Evolutionary conservation across 345 rosid genomes (phyloP).

Genomic region (Syzygium aromaticum): DNA sequence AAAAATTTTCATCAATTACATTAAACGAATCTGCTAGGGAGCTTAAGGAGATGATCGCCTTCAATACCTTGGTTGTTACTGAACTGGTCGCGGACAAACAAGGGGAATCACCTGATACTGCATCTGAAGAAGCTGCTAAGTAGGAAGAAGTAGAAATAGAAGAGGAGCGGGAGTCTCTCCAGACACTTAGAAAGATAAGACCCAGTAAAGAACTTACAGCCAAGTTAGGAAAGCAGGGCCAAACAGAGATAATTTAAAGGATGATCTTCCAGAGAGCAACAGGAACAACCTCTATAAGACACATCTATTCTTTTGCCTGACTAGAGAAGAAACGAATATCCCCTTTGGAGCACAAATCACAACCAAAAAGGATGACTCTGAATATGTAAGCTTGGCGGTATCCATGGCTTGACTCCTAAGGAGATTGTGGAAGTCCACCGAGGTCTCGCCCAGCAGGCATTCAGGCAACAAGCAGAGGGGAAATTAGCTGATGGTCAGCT

Average conservation of each 20-base stretch:
- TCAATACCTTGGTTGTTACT: conserved; percentile 73
- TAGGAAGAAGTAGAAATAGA: conserved; percentile 33
- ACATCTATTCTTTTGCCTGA: conserved; percentile 69
- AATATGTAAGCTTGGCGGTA: conserved; percentile 75
- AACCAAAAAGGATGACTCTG: conserved; percentile 68
- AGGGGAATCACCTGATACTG: conserved; percentile 61
- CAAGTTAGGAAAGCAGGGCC: conserved; percentile 65
- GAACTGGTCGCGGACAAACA: conserved; percentile 73
- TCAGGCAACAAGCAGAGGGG: conserved; percentile 89
- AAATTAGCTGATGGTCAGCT: conserved; percentile 94
- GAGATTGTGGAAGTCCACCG: conserved; percentile 81
- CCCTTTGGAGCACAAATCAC: conserved; percentile 82
- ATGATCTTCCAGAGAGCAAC: conserved; percentile 80
- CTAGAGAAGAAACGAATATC: conserved; percentile 66
- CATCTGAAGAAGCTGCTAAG: conserved; percentile 38
- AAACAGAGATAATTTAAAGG: conserved; percentile 87
- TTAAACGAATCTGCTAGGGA: conserved; percentile 80
- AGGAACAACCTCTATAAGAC: conserved; percentile 76
- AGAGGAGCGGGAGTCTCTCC: conserved; percentile 70
- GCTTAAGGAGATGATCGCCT: conserved; percentile 80
- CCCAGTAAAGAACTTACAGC: conserved; percentile 52
- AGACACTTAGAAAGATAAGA: conserved; percentile 62
- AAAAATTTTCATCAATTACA: conserved; percentile 47
- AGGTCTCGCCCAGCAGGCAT: conserved; percentile 76
- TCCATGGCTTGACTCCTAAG: conserved; percentile 68